Evolutionary conservation across 805 yeast species (phyloP), one percentile per base, ranked within the genome.

Genomic region (Komagataella ulmi): DNA sequence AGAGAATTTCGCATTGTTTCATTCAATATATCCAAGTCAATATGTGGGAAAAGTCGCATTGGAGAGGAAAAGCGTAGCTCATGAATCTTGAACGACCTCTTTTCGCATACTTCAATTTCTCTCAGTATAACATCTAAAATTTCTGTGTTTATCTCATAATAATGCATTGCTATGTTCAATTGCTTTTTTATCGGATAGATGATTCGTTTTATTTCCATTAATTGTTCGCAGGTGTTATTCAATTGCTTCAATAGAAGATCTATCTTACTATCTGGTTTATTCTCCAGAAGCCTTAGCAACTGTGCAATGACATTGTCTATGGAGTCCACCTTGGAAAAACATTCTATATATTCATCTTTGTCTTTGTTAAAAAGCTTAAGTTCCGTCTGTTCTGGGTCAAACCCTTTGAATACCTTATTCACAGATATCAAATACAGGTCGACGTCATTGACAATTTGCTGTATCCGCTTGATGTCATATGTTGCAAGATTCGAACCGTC

Each of bases 91-190:
- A 69, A 59, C 36, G 73, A 63, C 45, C 59, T 58, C 51, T 65
- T 62, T 46, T 65, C 59, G 54, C 72, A 69, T 18, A 59, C 59
- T 30, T 64, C 67, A 18, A 76, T 61, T 50, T 74, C 75, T 2
- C 56, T 59, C 30, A 66, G 64, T 17, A 76, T 66, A 3, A 79
- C 66, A 43, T 66, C 66, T 61, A 77, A 67, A 19, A 75, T 71
- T 36, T 62, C 60, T 23, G 59, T 57, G 44, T 64, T 66, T 19
- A 77, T 66, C 53, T 77, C 82, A 52, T 67, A 60, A 56, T 66
- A 75, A 53, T 75, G 78, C 12, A 66, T 60, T 1, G 73, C 64
- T 3, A 73, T 61, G 51, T 70, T 77, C 5, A 74, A 58, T 44
- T 61, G 58, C 21, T 60, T 54, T 57, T 70, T 69, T 49, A 65